Base-by-base conservation (phyloP, 1,139 yeast species). In the Blastobotrys ciferrii region DNA sequence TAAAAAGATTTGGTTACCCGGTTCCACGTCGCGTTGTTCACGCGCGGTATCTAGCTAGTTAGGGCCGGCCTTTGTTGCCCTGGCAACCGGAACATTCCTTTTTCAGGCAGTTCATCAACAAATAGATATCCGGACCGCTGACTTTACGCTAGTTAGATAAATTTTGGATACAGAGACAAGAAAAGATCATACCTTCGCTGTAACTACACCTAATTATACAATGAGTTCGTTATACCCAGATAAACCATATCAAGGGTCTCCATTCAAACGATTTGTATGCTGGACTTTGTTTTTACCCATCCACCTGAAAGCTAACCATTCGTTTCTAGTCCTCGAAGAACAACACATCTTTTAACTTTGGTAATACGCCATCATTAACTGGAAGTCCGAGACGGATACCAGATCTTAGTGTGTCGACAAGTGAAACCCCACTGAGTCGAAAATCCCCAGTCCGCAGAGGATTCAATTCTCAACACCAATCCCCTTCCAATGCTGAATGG, bases 171-270 rank as follows among this genome's bases (percentile, higher is more conserved):
- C 15, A 19, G 31, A 30, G 17, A 17, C 32, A 15, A 14, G 32
- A 14, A 11, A 35, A 36, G 33, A 13, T 17, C 17, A 36, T 41
- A 36, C 37, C n/a, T 30, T 14, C 12, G 33, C 40, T 11, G 17
- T 41, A 31, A 17, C 43, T 23, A 36, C 18, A 6, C 37, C 13
- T 12, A 30, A 4, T 5, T 13, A 17, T 15, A 28, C 15, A 23
- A 48, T 48, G 51, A 48, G 51, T n/a, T 47, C 51, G 13, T 40
- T 48, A 30, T 48, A 45, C 43, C 51, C 51, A 13, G 51, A 48
- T 2, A 42, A 30, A 20, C 48, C 42, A 4, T 45, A 31, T 19
- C 46, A 45, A 32, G 38, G 40, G 20, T 42, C 45, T 1, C 45
- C 48, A 2, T 41, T 35, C 31, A 42, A 41, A 36, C 37, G 45